phyloP scores from a whole-genome alignment of 805 yeast species.

The Lachancea thermotolerans region DNA sequence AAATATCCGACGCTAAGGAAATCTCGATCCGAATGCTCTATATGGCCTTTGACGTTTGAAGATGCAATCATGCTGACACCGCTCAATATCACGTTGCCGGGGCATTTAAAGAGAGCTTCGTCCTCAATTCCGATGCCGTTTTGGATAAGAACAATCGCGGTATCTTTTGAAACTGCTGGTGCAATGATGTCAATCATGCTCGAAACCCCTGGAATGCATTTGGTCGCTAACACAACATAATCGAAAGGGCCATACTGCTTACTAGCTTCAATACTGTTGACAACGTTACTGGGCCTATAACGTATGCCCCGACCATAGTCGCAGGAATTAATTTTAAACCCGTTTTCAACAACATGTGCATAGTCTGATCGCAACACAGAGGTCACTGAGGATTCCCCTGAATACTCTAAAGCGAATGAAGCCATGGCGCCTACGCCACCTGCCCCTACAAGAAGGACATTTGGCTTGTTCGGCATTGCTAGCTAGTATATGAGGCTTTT shows the following conservation, averaged over 20 bases:
- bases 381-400: constrained; percentile 45
- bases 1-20: constrained; percentile 37
- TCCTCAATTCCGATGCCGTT: constrained; percentile 59
- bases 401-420: constrained; percentile 50
- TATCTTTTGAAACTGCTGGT: constrained; percentile 42
- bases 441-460: constrained; percentile 42
- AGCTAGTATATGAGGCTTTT: too few species aligned
- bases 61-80: constrained; percentile 62
- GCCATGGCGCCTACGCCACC: constrained; percentile 80
- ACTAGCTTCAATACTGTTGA: constrained; percentile 34
- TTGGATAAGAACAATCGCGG: constrained; percentile 50
- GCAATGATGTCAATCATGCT: constrained; percentile 44
- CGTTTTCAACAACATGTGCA: constrained; percentile 39
- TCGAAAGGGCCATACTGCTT: constrained; percentile 36
- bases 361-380: constrained; percentile 57
- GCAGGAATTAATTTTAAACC: constrained; percentile 49
- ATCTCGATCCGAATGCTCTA: constrained; percentile 44
- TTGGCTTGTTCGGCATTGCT: neutral
- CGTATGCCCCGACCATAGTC: constrained; percentile 48
- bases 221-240: constrained; percentile 53
- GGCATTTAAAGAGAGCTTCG: constrained; percentile 44
- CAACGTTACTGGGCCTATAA: constrained; percentile 45
- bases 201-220: constrained; percentile 59
- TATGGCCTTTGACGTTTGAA: constrained; percentile 38
- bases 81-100: constrained; percentile 44